phyloP scores from a whole-genome alignment of 2,329 filamentous ascomycete species.

The Mycosphaerella arachidis region DNA sequence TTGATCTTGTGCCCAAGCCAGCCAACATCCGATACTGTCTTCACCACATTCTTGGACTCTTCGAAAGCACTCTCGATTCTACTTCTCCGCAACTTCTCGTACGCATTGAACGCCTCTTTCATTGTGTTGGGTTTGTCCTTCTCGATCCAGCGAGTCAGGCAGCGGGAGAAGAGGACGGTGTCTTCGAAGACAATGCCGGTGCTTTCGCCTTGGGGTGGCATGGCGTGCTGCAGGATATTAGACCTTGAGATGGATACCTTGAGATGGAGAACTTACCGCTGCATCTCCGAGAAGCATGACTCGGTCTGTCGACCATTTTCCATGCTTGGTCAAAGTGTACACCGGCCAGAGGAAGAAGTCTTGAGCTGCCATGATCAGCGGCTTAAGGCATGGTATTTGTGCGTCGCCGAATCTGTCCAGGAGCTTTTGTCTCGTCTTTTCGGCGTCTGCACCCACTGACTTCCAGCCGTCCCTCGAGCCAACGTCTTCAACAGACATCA shows the following conservation, averaged over 20 bases:
- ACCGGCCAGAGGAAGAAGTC: constrained; percentile 46
- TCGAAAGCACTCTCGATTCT: constrained; percentile 45
- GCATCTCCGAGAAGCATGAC: constrained; percentile 45
- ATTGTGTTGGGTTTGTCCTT: constrained; percentile 35
- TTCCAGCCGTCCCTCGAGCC: constrained; percentile 45
- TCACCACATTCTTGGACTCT: constrained; percentile 44
- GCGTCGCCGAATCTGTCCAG: constrained; percentile 39
- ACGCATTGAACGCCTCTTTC: constrained; percentile 45
- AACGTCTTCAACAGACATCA: constrained; percentile 43
- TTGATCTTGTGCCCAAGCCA: constrained; percentile 45
- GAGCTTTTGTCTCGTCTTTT: constrained; percentile 41
- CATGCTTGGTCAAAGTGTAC: constrained; percentile 41
- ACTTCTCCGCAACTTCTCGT: constrained; percentile 43
- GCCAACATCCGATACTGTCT: constrained; percentile 42
- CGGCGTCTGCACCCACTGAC: constrained; percentile 40
- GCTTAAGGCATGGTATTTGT: constrained; percentile 34
- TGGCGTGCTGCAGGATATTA: constrained; percentile 36
- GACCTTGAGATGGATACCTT: neutral
- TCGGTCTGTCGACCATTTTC: constrained; percentile 43
- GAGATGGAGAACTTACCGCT: constrained; percentile 30
- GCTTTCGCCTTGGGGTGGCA: constrained; percentile 50
- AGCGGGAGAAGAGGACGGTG: constrained; percentile 46
- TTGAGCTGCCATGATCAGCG: constrained; percentile 39
- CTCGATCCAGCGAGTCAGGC: constrained; percentile 41
- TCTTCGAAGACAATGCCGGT: constrained; percentile 53